Evolutionary conservation across 305 asterid species (phyloP), one percentile per base, ranked within the genome.

Genomic region (Rubia peregrina): DNA sequence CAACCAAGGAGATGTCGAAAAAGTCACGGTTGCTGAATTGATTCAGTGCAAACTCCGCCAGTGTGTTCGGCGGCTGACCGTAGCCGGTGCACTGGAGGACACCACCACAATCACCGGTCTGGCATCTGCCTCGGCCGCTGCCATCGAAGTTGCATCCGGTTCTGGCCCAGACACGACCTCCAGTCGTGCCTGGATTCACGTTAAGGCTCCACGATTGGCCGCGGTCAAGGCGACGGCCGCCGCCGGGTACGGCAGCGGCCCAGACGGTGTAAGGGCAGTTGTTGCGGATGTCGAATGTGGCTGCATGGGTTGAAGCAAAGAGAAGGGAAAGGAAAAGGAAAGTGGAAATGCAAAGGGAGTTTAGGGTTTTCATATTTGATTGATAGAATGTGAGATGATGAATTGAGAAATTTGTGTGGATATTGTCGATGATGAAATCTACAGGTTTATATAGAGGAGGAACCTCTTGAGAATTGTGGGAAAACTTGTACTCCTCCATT

Each of bases 61-160:
- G 56, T 44, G 90, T 83, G 22, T 76, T 74, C 0, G 90, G 90
- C 0, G 86, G 72, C 61, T 17, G 62, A 0, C 88, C 88, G 61
- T 61, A 83, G 40, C 78, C 55, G 5, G 41, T 68, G 76, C 87
- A 80, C 1, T 9, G 61, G 0, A 83, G 81, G 7, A 41, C 67
- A 4, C 87, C 88, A 5, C 65, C 65, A 43, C 88, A 86, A 74
- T 86, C 87, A 1, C 91, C 85, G 7, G 91, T 86, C 24, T 80
- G 76, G 41, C 87, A 86, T 0, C 64, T 30, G 1, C 86, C 88
- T 0, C 71, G 77, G 0, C 88, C 91, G 0, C 66, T 59, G 1
- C 76, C 77, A 1, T 80, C 77, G 14, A 82, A 82, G 79, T 57
- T 69, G 78, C 91, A 86, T 0, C 75, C 77, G 21, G 87, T 86